Evolutionary conservation across 768 basidiomycete genomes (phyloP).

Genomic region (Galerina marginata): DNA sequence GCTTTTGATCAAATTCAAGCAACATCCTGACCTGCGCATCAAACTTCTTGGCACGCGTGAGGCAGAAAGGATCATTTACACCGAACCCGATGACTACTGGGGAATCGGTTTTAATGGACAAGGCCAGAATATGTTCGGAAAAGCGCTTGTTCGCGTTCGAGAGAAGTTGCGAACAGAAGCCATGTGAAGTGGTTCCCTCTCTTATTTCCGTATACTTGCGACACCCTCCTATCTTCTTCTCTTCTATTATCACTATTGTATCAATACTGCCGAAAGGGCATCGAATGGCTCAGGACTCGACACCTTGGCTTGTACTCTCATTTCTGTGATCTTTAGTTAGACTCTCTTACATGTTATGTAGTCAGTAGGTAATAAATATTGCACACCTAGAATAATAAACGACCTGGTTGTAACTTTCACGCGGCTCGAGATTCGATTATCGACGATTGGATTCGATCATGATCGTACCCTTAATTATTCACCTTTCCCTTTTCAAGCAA

Average conservation of each 20-base stretch:
- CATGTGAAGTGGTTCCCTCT: background rate
- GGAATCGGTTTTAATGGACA: constrained; percentile 53
- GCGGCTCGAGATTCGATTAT: too few species aligned
- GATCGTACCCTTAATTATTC: too few species aligned
- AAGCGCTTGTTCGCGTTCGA: constrained; percentile 60
- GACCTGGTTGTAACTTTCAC: background rate
- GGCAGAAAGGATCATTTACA: constrained; percentile 52
- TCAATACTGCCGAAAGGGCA: background rate
- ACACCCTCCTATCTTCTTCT: constrained; percentile 1
- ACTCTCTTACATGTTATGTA: background rate
- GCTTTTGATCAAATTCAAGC: constrained; percentile 69
- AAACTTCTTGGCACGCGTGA: constrained; percentile 60
- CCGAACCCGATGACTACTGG: constrained; percentile 70
- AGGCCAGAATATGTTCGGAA: constrained; percentile 70
- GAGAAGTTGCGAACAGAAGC: constrained; percentile 43
- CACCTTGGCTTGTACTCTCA: too few species aligned
- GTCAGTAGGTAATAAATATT: constrained; percentile 6
- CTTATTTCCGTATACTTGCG: background rate
- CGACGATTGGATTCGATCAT: too few species aligned
- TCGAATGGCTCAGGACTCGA: too few species aligned
- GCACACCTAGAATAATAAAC: background rate
- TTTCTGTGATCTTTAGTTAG: too few species aligned
- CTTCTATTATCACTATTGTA: background rate
- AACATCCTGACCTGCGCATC: constrained; percentile 63
- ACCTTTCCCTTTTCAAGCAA: too few species aligned